Conservation (phyloP, 768 basidiomycete species). For the Amanita rubescens region DNA sequence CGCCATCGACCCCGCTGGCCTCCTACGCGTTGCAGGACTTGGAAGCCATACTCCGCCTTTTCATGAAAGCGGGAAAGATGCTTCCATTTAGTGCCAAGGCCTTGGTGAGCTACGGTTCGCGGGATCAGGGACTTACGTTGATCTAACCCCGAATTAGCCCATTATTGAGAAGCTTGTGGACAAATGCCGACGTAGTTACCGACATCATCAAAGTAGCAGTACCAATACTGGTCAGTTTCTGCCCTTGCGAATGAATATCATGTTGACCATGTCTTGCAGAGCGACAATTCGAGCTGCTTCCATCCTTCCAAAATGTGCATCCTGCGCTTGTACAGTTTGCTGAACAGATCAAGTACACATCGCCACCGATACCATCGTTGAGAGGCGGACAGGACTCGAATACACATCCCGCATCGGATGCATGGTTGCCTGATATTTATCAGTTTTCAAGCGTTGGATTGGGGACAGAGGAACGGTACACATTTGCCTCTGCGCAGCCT, state of each 20-base stretch:
- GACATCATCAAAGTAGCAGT: slow-evolving; percentile 22
- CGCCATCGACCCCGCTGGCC: slow-evolving; percentile 50
- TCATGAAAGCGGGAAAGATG: slow-evolving; percentile 48
- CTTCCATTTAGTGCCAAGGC: slow-evolving; percentile 55
- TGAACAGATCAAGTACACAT: slow-evolving; percentile 21
- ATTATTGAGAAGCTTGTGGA: slow-evolving; percentile 48
- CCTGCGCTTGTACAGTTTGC: slow-evolving; percentile 24
- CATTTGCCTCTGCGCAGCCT: slow-evolving; percentile 26
- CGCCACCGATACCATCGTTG: slow-evolving; percentile 3
- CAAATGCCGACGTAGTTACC: slow-evolving; percentile 39
- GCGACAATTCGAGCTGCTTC: slow-evolving; percentile 20
- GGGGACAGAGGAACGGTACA: slow-evolving; percentile 33
- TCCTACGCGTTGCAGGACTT: slow-evolving; percentile 54
- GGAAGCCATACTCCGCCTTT: slow-evolving; percentile 49
- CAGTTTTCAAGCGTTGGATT: slow-evolving; percentile 35
- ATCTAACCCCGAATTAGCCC: slow-evolving; percentile 28
- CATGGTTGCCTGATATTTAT: slow-evolving; percentile 42
- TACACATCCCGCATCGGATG: slow-evolving; percentile 11
- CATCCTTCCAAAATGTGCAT: slow-evolving; percentile 30
- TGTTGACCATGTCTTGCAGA: slow-evolving; percentile 12
- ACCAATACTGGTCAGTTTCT: slow-evolving; percentile 4
- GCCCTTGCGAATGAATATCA: slow-evolving; percentile 1
- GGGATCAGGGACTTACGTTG: not conserved
- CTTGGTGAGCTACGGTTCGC: slow-evolving; percentile 33
- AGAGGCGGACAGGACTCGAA: not conserved